Evolutionary conservation across 2,329 filamentous ascomycete species (phyloP), one percentile per base, ranked within the genome.

Genomic region (Curvularia sp.): DNA sequence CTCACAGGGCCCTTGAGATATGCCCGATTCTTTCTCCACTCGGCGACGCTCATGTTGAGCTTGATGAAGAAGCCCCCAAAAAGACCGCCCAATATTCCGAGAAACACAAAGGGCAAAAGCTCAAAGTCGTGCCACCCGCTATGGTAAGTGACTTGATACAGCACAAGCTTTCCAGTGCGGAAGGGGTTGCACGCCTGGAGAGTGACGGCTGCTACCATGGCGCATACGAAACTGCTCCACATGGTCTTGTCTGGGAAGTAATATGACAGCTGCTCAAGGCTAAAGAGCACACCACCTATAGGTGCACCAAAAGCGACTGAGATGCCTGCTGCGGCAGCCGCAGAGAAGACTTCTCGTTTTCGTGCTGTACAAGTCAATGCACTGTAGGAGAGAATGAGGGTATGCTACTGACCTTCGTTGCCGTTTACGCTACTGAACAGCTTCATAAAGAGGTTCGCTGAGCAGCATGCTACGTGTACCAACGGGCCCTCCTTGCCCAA

Each of bases 201-300:
- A 13, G 93, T 92, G 36, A 98, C 92, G 18, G 95, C 94, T 15
- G 93, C 95, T n/a, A 96, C 92, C 93, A 98, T 98, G 74, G 95
- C 95, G 71, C 95, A 98, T 39, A 99, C 95, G 73, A 99, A 99
- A 71, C 93, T 97, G 76, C 97, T 95, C 95, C 95, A 99, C 95
- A 99, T 98, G 9, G 95, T 98, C 78, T 98, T 98, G 79, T 98
- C 94, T 0, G 95, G 94, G 68, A 98, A 98, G 77, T 97, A 98
- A 76, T 97, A 98, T 0, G 93, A 96, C 2, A 98, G 82, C 84
- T 96, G 92, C 86, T 91, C 94, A n/a, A 98, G 85, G 78, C 92
- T 96, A 81, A 98, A 98, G 19, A 98, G 80, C 21, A 98, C 94
- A 46, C 94, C 94, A 10, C 94, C 95, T 55, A 98, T 96, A 8